Percentiles rank a stretch among this genome's conserved stretches.
These are phyloP conservation scores for Diaporthe sp. DNA, from an alignment of 2,329 filamentous ascomycete species.

Conservation along the genomic window DNA sequence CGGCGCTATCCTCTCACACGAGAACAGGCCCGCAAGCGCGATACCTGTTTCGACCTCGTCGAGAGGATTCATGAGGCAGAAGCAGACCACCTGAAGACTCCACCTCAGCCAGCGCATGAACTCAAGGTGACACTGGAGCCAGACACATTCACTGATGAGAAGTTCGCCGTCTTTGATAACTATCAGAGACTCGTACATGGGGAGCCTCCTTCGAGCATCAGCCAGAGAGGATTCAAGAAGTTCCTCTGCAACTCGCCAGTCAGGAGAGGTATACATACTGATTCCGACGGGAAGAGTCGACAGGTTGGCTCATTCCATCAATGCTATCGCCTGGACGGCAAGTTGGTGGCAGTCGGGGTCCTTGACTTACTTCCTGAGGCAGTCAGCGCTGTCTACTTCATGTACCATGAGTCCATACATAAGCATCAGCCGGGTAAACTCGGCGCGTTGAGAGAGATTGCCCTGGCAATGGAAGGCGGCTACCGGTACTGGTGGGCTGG, in stretches of 20 bases:
- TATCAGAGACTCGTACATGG: slow-evolving; percentile 83
- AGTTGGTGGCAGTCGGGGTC: slow-evolving; percentile 81
- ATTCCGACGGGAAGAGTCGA: slow-evolving; percentile 64
- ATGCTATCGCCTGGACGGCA: slow-evolving; percentile 83
- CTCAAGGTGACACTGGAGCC: slow-evolving; percentile 79
- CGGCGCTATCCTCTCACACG: slow-evolving; percentile 76
- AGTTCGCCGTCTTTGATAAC: slow-evolving; percentile 79
- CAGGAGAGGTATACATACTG: slow-evolving; percentile 57
- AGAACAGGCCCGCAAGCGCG: slow-evolving; percentile 73
- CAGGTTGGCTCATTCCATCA: slow-evolving; percentile 83
- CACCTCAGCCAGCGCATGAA: slow-evolving; percentile 75
- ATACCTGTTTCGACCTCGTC: slow-evolving; percentile 76
- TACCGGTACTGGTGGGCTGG: slow-evolving; percentile 86
- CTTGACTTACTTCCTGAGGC: slow-evolving; percentile 82
- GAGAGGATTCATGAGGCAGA: slow-evolving; percentile 80
- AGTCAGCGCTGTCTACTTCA: slow-evolving; percentile 86
- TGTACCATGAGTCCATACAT: slow-evolving; percentile 83
- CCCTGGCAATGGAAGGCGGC: slow-evolving; percentile 75
- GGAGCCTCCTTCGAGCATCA: slow-evolving; percentile 72
- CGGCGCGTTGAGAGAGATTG: slow-evolving; percentile 80
- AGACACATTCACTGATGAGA: slow-evolving; percentile 81
- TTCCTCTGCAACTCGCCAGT: slow-evolving; percentile 83
- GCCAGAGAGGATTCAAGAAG: slow-evolving; percentile 72
- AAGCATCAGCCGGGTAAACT: slow-evolving; percentile 80
- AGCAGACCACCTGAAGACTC: slow-evolving; percentile 63